These are phyloP conservation scores for Hericium erinaceus DNA, from an alignment of 768 basidiomycete species.

Conservation along the genomic window DNA sequence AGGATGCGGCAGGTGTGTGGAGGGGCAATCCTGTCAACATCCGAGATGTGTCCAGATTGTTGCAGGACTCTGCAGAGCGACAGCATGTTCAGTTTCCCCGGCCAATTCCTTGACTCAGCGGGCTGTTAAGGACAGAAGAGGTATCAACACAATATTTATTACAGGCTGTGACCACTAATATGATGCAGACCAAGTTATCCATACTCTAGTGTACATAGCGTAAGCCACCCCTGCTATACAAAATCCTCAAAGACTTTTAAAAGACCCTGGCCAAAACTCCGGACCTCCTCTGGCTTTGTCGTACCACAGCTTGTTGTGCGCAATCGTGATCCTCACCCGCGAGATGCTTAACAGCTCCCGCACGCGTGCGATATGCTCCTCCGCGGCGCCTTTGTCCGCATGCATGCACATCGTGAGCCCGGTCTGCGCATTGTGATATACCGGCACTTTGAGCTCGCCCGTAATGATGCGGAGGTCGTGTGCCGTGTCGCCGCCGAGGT, in stretches of 20 bases:
- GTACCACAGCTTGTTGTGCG: conserved; percentile 13
- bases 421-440: background rate
- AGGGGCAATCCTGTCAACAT: conserved; percentile 25
- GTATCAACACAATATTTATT: background rate
- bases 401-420: background rate
- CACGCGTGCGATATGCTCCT: background rate
- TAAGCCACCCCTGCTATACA: no score
- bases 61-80: conserved; percentile 29
- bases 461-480: conserved; percentile 6
- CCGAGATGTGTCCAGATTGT: conserved; percentile 26
- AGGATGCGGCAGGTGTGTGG: conserved; percentile 25
- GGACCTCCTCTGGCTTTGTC: background rate
- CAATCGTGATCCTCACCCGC: conserved; percentile 6
- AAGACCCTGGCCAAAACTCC: background rate
- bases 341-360: background rate
- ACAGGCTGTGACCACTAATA: no score
- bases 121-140: background rate
- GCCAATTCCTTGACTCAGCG: background rate
- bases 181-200: no score
- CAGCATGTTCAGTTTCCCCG: conserved; percentile 23
- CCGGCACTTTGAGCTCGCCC: background rate
- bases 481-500: conserved; percentile 8
- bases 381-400: background rate
- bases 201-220: no score
- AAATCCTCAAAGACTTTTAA: background rate